Conservation (phyloP, 2,329 filamentous ascomycete species). For the Clonostachys byssicola region DNA sequence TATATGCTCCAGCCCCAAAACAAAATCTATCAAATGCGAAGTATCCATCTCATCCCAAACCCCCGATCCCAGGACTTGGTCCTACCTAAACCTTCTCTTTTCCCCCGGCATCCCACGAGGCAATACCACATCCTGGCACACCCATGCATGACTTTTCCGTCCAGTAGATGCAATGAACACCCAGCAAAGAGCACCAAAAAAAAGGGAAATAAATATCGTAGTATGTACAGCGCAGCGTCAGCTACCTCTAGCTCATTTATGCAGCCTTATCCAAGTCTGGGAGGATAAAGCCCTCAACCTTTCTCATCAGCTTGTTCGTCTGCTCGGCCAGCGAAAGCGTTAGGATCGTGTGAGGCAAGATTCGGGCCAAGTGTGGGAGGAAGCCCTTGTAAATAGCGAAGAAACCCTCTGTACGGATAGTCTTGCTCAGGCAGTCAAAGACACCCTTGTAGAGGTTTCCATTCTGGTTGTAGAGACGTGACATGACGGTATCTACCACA, state of each 20-base stretch:
- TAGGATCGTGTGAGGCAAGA: constrained; percentile 91
- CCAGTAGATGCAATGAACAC: no score
- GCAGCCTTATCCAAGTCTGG: constrained; percentile 24
- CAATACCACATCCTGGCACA: constrained; percentile 13
- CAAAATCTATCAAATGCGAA: constrained; percentile 1
- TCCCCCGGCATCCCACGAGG: not conserved
- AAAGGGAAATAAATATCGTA: no score
- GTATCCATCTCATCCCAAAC: no score
- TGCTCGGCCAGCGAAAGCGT: constrained; percentile 93
- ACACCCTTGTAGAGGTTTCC: constrained; percentile 94
- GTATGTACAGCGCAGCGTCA: no score
- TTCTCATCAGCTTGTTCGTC: constrained; percentile 88
- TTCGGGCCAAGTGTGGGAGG: constrained; percentile 88
- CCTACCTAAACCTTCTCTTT: not conserved
- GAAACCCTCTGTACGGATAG: constrained; percentile 83
- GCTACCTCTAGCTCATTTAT: no score
- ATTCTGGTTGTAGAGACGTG: constrained; percentile 96
- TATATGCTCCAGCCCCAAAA: not conserved
- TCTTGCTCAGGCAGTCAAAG: constrained; percentile 88
- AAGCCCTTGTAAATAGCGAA: constrained; percentile 98
- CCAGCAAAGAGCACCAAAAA: no score
- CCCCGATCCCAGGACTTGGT: no score
- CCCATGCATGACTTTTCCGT: no score
- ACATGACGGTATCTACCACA: constrained; percentile 85
- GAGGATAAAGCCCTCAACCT: constrained; percentile 61